phyloP scores from a whole-genome alignment of 2,329 filamentous ascomycete genomes.

The Lachnellula subtilissima region DNA sequence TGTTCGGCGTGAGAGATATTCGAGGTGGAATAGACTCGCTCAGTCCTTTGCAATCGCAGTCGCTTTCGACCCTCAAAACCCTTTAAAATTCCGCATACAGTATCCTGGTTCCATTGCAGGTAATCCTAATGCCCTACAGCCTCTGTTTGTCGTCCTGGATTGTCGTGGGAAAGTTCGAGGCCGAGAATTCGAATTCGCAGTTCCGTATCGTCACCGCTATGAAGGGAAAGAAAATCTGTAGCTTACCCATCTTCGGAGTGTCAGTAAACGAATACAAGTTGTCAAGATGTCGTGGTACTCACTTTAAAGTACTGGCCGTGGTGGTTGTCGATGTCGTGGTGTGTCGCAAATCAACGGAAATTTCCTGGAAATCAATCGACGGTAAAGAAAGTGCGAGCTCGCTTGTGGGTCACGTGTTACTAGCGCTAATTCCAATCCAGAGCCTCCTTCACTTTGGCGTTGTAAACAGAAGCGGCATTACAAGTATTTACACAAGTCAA shows the following conservation, averaged over 20 bases:
- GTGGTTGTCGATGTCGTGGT: slow-evolving; percentile 40
- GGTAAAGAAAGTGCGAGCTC: background rate
- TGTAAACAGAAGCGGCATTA: background rate
- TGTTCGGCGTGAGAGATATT: background rate
- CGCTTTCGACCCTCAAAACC: background rate
- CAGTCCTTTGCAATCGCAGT: background rate
- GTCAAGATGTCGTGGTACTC: slow-evolving; percentile 28
- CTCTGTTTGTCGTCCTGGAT: background rate
- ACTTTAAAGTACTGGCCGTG: slow-evolving; percentile 44
- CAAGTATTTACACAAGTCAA: too few relatives aligned
- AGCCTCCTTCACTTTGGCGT: background rate
- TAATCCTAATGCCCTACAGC: background rate
- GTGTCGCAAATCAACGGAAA: slow-evolving; percentile 21
- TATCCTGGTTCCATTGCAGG: background rate
- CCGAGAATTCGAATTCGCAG: slow-evolving; percentile 5
- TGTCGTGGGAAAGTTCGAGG: background rate
- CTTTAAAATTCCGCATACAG: background rate
- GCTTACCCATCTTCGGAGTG: slow-evolving; percentile 57
- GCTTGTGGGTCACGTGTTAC: background rate
- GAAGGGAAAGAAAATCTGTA: slow-evolving; percentile 26
- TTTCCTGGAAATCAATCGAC: slow-evolving; percentile 4
- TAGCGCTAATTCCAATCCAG: too few relatives aligned
- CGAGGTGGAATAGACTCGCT: background rate
- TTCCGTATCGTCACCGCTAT: background rate
- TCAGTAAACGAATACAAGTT: slow-evolving; percentile 29